These are phyloP conservation scores for Epichloe festucae DNA, from an alignment of 2,329 filamentous ascomycete species.

Conservation along the genomic window DNA sequence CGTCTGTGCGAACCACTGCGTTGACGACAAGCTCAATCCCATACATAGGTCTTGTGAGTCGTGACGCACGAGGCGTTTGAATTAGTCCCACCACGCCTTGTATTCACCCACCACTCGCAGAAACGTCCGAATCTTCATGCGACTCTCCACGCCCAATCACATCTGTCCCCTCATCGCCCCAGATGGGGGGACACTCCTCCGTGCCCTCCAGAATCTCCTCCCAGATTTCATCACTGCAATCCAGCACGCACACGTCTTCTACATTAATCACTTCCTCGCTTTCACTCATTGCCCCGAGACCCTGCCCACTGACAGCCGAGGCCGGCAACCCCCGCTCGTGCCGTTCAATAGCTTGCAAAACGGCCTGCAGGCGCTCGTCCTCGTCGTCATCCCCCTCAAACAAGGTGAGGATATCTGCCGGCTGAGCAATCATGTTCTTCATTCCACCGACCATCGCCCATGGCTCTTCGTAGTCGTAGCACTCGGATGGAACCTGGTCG, in stretches of 20 bases:
- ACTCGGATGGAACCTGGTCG: too few species aligned
- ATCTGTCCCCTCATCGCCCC: too few species aligned
- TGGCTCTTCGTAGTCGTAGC: neutral
- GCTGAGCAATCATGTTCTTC: too few species aligned
- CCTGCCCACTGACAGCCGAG: neutral
- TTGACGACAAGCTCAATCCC: too few species aligned
- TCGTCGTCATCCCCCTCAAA: neutral
- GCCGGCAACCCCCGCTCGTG: neutral
- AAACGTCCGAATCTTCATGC: too few species aligned
- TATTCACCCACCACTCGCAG: too few species aligned
- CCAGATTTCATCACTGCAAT: neutral
- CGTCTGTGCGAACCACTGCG: too few species aligned
- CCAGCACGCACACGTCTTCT: neutral
- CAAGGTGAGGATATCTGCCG: neutral
- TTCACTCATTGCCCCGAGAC: neutral
- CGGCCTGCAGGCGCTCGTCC: neutral
- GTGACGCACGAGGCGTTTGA: too few species aligned
- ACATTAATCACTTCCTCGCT: neutral
- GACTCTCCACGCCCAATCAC: too few species aligned
- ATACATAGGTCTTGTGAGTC: too few species aligned
- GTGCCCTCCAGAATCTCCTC: neutral
- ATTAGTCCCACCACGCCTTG: too few species aligned
- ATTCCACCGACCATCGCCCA: neutral
- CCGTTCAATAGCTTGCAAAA: neutral
- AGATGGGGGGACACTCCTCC: neutral